Percentiles rank a stretch among this genome's conserved stretches.
Conservation (phyloP, 2,329 filamentous ascomycete genomes). For the Xylaria sp. region DNA sequence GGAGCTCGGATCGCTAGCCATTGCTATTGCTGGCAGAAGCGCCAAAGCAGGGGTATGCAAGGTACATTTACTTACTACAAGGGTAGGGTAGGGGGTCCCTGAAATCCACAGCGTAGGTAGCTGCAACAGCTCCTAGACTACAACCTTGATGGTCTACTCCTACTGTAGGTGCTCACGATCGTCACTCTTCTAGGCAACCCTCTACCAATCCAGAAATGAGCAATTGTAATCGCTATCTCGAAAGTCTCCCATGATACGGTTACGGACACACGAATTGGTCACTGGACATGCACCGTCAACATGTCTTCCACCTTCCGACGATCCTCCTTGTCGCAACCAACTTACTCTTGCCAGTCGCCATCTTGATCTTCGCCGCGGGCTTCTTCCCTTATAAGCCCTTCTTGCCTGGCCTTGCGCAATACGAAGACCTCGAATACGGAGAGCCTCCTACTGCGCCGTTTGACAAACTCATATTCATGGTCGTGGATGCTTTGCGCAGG, state of each 20-base stretch:
- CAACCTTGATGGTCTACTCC: background rate
- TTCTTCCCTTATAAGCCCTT: constrained; percentile 99
- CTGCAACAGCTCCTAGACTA: background rate
- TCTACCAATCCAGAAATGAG: constrained; percentile 16
- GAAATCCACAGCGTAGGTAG: constrained; percentile 3
- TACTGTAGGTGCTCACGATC: constrained; percentile 7
- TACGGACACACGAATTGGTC: background rate
- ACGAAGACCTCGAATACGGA: constrained; percentile 61
- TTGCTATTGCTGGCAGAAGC: no score
- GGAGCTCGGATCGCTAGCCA: no score
- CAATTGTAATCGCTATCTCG: background rate
- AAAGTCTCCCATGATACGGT: constrained; percentile 11
- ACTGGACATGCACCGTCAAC: constrained; percentile 39
- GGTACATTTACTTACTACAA: no score
- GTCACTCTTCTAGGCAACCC: constrained; percentile 20
- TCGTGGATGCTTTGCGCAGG: constrained; percentile 93
- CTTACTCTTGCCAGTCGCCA: constrained; percentile 74
- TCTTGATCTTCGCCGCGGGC: constrained; percentile 80
- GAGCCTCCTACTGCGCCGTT: constrained; percentile 72
- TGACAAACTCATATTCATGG: constrained; percentile 94
- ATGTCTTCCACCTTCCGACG: constrained; percentile 40
- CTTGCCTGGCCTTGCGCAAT: constrained; percentile 80
- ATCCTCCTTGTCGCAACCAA: constrained; percentile 71
- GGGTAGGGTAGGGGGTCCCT: background rate
- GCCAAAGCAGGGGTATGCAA: no score